A percentile compares a stretch with the other conserved stretches of the same genome.
Conservation (phyloP, 805 yeast genomes). For the Kluyveromyces nonfermentans region DNA sequence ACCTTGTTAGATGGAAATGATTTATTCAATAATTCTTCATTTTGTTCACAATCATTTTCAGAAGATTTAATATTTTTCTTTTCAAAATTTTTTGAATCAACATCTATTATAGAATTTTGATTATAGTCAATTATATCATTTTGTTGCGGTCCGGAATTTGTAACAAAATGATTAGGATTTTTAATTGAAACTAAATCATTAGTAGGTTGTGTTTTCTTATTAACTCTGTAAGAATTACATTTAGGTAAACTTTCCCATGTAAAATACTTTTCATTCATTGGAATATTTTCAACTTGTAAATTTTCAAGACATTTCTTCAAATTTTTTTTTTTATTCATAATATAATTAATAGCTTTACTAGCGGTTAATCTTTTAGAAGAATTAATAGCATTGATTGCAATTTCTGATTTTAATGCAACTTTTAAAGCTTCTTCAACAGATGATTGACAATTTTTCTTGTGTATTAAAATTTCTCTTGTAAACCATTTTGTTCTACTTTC, state of each 20-base stretch:
- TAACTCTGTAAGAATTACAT: neutral
- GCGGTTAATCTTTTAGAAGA: neutral
- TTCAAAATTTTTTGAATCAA: neutral
- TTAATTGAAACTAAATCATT: neutral
- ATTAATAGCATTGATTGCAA: neutral
- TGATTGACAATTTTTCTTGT: conserved; percentile 2
- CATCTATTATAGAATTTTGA: neutral
- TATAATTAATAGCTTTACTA: neutral
- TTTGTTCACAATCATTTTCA: too few relatives aligned
- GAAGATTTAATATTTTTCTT: neutral
- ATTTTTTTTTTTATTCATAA: conserved; percentile 1
- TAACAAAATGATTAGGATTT: conserved; percentile 2
- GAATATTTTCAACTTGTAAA: conserved; percentile 1
- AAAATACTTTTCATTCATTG: conserved; percentile 2
- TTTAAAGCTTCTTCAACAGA: conserved; percentile 2
- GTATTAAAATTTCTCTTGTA: neutral
- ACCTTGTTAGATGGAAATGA: too few relatives aligned
- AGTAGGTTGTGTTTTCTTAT: neutral
- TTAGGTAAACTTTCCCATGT: conserved; percentile 4
- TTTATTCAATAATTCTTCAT: too few relatives aligned
- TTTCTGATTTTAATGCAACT: neutral
- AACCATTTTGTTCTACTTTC: neutral
- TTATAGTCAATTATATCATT: neutral
- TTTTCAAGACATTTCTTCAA: neutral
- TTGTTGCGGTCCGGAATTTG: neutral